Evolutionary conservation across 805 yeast genomes (phyloP), one percentile per base, ranked within the genome.

Genomic region (Saccharomyces eubayanus): DNA sequence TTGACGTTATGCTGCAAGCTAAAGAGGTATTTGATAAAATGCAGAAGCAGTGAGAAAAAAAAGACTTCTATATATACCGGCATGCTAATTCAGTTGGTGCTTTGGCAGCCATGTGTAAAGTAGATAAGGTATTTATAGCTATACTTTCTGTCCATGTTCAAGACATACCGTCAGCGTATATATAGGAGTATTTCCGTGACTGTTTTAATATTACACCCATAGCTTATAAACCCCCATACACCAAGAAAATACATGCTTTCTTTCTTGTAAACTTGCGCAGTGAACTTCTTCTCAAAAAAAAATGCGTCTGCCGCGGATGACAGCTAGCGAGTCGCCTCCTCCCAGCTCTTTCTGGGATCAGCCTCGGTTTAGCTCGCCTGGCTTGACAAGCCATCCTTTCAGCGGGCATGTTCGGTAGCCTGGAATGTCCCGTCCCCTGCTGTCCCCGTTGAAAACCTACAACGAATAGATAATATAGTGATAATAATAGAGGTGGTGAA

Each of bases 1-100:
- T 84, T 60, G 89, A 84, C 60, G 72, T 84, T 1, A 62, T 84
- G 46, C 62, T 81, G 21, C 77, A 79, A 50, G 80, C 78, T 56
- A 79, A 78, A 52, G 62, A 67, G 53, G 71, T 72, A 10, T 80
- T 80, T 59, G 79, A 79, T 49, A 62, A 62, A 24, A 49, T 59
- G 53, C 57, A 59, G 28, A 51, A 28, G 16, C 24, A 36, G 8
- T 36, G 8, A 8, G 30, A 28, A 28, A 10, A 16, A 16, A 36
- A 16, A 36, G 8, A 16, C 3, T 6, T 24, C 3, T 24, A 24
- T 16, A 16, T 2, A 36, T 16, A 6, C 9, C 16, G 5, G 20
- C 8, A 16, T 36, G 20, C 11, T 36, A 20, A n/a, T 36, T 36
- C 24, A 36, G 43, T 36, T 16, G 24, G 24, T 16, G 0, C 5